A percentile compares a stretch with the other conserved stretches of the same genome.
phyloP scores from a whole-genome alignment of 495 filamentous ascomycete species.

The Astrothelium subdiscretum region DNA sequence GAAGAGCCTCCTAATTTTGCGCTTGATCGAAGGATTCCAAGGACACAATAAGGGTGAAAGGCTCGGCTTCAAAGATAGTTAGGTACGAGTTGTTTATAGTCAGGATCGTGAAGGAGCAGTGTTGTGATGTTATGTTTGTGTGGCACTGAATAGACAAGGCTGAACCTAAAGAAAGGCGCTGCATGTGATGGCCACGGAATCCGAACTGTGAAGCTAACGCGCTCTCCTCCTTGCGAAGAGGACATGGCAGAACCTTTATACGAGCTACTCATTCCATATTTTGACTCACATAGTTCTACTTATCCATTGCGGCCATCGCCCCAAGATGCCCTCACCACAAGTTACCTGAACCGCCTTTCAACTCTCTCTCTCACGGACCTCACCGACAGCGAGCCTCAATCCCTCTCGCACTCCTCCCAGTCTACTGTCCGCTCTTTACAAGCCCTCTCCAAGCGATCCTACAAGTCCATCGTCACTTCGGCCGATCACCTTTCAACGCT shows the following conservation, averaged over 20 bases:
- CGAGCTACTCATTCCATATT: constrained; percentile 57
- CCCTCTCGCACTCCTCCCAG: constrained; percentile 68
- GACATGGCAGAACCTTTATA: constrained; percentile 63
- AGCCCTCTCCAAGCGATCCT: constrained; percentile 80
- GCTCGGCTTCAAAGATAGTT: no score
- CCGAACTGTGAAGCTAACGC: neutral
- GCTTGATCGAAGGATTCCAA: no score
- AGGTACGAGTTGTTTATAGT: no score
- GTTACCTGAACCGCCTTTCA: constrained; percentile 70
- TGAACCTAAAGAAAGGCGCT: neutral
- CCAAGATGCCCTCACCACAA: constrained; percentile 40
- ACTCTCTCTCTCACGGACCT: constrained; percentile 67
- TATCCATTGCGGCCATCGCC: constrained; percentile 21
- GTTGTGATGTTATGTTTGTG: neutral
- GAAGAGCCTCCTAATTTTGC: neutral
- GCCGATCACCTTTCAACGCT: constrained; percentile 66
- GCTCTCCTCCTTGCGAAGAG: neutral
- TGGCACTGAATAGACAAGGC: neutral
- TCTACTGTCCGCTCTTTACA: constrained; percentile 79
- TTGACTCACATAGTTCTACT: constrained; percentile 30
- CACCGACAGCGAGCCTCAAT: constrained; percentile 62
- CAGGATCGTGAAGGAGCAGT: neutral
- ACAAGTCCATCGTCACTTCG: constrained; percentile 74
- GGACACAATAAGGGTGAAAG: no score
- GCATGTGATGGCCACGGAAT: neutral